Conservation (phyloP, 2,329 filamentous ascomycete species). For the Cladosporium velox region DNA sequence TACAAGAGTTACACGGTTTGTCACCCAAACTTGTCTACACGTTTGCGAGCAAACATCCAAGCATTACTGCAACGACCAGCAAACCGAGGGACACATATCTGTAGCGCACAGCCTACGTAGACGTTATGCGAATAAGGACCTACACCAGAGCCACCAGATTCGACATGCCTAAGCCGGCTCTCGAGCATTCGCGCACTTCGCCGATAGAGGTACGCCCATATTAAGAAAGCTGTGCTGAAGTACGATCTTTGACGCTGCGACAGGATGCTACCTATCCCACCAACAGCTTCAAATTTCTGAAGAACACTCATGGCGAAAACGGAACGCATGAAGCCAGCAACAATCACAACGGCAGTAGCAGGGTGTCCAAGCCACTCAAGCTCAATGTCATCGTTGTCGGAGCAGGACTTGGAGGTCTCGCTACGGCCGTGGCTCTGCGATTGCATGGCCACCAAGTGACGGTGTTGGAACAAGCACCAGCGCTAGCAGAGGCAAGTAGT, state of each 20-base stretch:
- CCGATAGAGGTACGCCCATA: not conserved
- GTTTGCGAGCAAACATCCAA: not conserved
- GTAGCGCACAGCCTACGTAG: not conserved
- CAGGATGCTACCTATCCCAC: not conserved
- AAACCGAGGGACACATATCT: not conserved
- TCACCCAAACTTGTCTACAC: not conserved
- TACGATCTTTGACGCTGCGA: not conserved
- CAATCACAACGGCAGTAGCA: not conserved
- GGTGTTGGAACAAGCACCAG: not conserved
- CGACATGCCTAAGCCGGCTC: not conserved
- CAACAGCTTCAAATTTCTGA: not conserved
- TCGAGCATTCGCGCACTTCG: not conserved
- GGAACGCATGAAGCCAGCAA: not conserved
- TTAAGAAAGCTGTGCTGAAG: not conserved
- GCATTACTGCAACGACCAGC: not conserved
- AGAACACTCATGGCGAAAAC: not conserved
- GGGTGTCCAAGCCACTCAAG: not conserved
- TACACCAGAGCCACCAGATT: not conserved
- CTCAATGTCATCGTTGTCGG: not conserved
- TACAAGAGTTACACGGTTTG: not conserved
- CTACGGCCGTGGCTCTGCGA: not conserved
- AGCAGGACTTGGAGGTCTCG: not conserved
- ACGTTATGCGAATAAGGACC: not conserved
- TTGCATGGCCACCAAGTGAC: not conserved
- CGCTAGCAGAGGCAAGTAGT: not conserved